Percentiles rank a stretch among this genome's conserved stretches.
phyloP scores from a whole-genome alignment of 2,329 filamentous ascomycete genomes.

The Neofusicoccum kwambonambiense region DNA sequence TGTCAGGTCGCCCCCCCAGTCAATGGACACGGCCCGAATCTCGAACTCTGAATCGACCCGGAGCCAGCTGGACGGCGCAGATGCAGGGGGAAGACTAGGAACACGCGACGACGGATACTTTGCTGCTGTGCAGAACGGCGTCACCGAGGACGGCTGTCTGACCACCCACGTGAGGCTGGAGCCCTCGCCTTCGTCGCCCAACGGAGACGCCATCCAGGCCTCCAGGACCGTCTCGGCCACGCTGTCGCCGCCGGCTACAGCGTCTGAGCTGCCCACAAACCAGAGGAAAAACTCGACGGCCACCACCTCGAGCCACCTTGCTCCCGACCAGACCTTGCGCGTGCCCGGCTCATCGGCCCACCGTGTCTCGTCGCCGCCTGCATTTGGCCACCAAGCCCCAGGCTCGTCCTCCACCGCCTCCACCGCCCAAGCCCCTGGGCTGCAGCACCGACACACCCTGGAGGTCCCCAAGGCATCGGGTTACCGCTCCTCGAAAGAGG shows the following conservation, averaged over 20 bases:
- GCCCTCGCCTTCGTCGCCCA: slow-evolving; percentile 27
- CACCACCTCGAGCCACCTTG: slow-evolving; percentile 25
- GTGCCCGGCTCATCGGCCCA: slow-evolving; percentile 32
- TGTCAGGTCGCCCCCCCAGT: slow-evolving; percentile 23
- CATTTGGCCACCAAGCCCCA: slow-evolving; percentile 41
- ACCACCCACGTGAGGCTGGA: slow-evolving; percentile 39
- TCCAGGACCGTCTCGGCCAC: neutral
- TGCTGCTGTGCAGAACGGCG: slow-evolving; percentile 36
- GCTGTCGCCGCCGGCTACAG: neutral
- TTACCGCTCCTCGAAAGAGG: slow-evolving; percentile 67
- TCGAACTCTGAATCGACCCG: slow-evolving; percentile 23
- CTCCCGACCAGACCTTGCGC: slow-evolving; percentile 35
- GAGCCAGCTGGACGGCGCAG: slow-evolving; percentile 12
- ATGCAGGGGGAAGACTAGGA: slow-evolving; percentile 19
- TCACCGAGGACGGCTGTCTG: slow-evolving; percentile 35
- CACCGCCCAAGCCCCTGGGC: slow-evolving; percentile 51
- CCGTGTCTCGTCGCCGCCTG: slow-evolving; percentile 64
- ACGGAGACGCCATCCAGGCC: slow-evolving; percentile 24
- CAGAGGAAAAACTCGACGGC: slow-evolving; percentile 26
- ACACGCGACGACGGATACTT: slow-evolving; percentile 49
- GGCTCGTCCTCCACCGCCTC: slow-evolving; percentile 39
- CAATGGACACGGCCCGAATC: slow-evolving; percentile 25
- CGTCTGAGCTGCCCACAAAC: neutral
- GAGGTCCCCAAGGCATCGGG: slow-evolving; percentile 75
- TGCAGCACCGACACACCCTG: slow-evolving; percentile 83